phyloP scores from a whole-genome alignment of 805 yeast species.

The Nakazawaea wickerhamii region DNA sequence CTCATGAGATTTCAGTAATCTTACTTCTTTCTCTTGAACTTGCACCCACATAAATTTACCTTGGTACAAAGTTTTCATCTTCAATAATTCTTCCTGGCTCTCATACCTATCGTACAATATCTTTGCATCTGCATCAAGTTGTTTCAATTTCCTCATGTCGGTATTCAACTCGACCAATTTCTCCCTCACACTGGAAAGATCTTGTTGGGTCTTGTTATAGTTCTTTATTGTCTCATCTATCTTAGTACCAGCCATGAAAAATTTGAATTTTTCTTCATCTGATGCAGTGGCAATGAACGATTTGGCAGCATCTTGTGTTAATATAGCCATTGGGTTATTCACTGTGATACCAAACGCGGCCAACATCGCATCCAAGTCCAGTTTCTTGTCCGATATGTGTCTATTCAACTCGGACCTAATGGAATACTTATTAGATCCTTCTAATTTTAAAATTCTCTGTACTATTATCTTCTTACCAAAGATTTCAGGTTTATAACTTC shows the following conservation, averaged over 20 bases:
- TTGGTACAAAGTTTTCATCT: slow-evolving; percentile 32
- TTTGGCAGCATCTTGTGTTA: slow-evolving; percentile 92
- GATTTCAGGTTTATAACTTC: slow-evolving; percentile 54
- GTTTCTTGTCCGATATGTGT: slow-evolving; percentile 53
- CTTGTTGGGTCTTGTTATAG: slow-evolving; percentile 35
- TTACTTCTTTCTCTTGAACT: slow-evolving; percentile 23
- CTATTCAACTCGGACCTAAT: slow-evolving; percentile 49
- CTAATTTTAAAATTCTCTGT: slow-evolving; percentile 58
- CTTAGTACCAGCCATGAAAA: slow-evolving; percentile 77
- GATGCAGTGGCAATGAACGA: slow-evolving; percentile 78
- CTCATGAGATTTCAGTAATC: slow-evolving; percentile 18
- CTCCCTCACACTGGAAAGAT: slow-evolving; percentile 30
- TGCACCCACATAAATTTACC: slow-evolving; percentile 49
- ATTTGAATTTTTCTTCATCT: slow-evolving; percentile 64
- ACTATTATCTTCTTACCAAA: slow-evolving; percentile 69
- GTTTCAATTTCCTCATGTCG: slow-evolving; percentile 32
- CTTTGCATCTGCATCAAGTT: slow-evolving; percentile 37
- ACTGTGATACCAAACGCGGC: slow-evolving; percentile 71
- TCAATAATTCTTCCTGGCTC: slow-evolving; percentile 35
- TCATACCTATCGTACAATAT: slow-evolving; percentile 32
- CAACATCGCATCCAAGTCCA: slow-evolving; percentile 62
- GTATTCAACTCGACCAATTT: slow-evolving; percentile 34
- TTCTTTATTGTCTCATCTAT: slow-evolving; percentile 60
- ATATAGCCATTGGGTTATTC: slow-evolving; percentile 85
- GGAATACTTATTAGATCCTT: slow-evolving; percentile 47